Percentiles rank a stretch among this genome's conserved stretches.
Conservation (phyloP, 164 flowering plant species). For the Cinnamomum micranthum region DNA sequence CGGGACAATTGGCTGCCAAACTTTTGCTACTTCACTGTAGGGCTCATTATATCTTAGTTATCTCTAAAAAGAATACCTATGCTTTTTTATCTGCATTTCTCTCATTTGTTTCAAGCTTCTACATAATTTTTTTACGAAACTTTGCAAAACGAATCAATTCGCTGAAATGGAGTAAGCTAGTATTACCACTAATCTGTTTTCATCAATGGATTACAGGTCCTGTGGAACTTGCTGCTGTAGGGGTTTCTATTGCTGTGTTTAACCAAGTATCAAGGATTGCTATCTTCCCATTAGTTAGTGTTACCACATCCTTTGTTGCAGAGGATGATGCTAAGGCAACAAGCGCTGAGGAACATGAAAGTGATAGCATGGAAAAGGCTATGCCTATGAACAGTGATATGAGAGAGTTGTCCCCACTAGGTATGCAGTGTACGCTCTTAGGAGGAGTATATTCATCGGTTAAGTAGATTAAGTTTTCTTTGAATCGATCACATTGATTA, state of each 20-base stretch:
- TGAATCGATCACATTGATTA: no score
- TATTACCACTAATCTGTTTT: not conserved
- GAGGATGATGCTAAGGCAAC: constrained; percentile 42
- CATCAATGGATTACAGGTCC: constrained; percentile 40
- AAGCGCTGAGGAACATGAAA: constrained; percentile 12
- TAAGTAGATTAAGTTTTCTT: not conserved
- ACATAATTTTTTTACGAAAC: no score
- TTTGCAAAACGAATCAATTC: no score
- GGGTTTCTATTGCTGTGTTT: constrained; percentile 55
- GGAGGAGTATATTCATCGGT: not conserved
- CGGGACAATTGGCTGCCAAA: no score
- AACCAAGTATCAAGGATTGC: constrained; percentile 56
- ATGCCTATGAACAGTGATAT: constrained; percentile 23
- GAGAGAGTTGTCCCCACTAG: constrained; percentile 27
- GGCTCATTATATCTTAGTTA: no score
- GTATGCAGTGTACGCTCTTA: constrained; percentile 16
- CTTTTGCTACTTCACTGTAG: no score
- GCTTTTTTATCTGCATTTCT: no score
- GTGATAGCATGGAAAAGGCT: constrained; percentile 13
- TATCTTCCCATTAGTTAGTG: constrained; percentile 59
- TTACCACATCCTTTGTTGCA: constrained; percentile 63
- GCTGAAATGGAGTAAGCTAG: no score
- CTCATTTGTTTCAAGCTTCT: no score
- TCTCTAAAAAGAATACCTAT: no score
- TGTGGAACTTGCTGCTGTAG: constrained; percentile 65